Evolutionary conservation across 306 rosid genomes (phyloP).

Genomic region (Rosa persica): DNA sequence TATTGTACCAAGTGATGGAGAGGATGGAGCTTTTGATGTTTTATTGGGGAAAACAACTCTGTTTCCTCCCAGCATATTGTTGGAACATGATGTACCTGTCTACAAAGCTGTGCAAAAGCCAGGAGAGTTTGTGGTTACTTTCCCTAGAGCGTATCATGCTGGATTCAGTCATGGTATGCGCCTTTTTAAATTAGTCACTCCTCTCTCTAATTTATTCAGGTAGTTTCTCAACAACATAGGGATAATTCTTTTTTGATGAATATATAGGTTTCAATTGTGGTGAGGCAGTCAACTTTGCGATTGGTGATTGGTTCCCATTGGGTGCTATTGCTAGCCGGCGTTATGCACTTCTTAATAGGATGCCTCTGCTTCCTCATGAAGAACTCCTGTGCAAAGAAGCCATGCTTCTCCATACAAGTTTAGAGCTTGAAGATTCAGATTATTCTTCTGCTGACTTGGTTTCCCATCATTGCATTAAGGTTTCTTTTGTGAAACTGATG

Average conservation of each 20-base stretch:
- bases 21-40: conserved; percentile 95
- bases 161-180: conserved; percentile 92
- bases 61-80: conserved; percentile 85
- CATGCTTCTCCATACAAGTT: conserved; percentile 55
- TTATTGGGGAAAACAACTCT: conserved; percentile 89
- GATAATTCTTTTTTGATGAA: conserved; percentile 22
- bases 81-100: conserved; percentile 83
- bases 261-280: conserved; percentile 93
- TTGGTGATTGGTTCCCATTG: conserved; percentile 92
- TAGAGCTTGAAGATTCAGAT: conserved; percentile 74
- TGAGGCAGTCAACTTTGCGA: conserved; percentile 96
- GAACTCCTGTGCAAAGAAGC: conserved; percentile 97
- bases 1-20: conserved; percentile 76
- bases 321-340: conserved; percentile 91
- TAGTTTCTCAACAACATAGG: neutral
- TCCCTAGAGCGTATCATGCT: conserved; percentile 94
- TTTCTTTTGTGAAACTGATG: conserved; percentile 71
- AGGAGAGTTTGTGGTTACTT: conserved; percentile 88
- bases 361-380: conserved; percentile 92
- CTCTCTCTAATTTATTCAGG: conserved; percentile 12
- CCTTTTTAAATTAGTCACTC: neutral
- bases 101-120: conserved; percentile 95
- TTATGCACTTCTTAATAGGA: conserved; percentile 79
- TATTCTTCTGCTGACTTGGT: conserved; percentile 46
- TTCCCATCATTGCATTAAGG: conserved; percentile 54